Conservation (phyloP, 306 rosid genomes). For the Adenanthera pavonina region DNA sequence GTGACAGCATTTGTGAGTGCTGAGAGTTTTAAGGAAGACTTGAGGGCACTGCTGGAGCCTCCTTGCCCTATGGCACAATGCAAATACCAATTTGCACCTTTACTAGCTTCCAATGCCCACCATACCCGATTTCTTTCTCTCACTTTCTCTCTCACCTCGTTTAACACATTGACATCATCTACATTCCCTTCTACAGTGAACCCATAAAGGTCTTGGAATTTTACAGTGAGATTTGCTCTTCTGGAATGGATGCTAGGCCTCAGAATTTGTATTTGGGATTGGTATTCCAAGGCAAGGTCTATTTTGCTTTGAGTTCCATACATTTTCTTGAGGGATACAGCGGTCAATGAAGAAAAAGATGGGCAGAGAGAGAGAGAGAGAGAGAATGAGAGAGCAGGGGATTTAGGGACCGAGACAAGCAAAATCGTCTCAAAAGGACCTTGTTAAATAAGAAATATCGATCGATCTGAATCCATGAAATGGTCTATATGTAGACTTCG, state of each 20-base stretch:
- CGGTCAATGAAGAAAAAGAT: slow-evolving; percentile 42
- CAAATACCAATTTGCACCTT: slow-evolving; percentile 81
- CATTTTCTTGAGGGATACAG: slow-evolving; percentile 43
- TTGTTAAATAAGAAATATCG: slow-evolving; percentile 42
- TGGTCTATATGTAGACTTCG: slow-evolving; percentile 26
- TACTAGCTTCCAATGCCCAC: slow-evolving; percentile 83
- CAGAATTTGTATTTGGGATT: slow-evolving; percentile 61
- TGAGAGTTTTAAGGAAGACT: slow-evolving; percentile 64
- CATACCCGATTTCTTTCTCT: slow-evolving; percentile 71
- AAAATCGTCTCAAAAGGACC: slow-evolving; percentile 18
- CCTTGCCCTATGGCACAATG: slow-evolving; percentile 58
- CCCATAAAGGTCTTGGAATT: slow-evolving; percentile 78
- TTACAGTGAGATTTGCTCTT: slow-evolving; percentile 71
- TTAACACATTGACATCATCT: slow-evolving; percentile 76
- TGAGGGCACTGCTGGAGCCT: slow-evolving; percentile 41
- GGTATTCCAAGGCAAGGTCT: slow-evolving; percentile 64
- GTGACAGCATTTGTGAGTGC: slow-evolving; percentile 64
- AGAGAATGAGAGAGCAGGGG: neutral
- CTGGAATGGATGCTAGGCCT: slow-evolving; percentile 77
- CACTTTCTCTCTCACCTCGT: slow-evolving; percentile 78
- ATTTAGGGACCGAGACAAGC: neutral
- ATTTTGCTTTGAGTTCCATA: slow-evolving; percentile 59
- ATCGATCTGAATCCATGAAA: slow-evolving; percentile 46
- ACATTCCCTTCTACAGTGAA: slow-evolving; percentile 82
- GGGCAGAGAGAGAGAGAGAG: neutral